Base-by-base conservation (phyloP, 495 filamentous ascomycete genomes). In the Tirmania nivea region DNA sequence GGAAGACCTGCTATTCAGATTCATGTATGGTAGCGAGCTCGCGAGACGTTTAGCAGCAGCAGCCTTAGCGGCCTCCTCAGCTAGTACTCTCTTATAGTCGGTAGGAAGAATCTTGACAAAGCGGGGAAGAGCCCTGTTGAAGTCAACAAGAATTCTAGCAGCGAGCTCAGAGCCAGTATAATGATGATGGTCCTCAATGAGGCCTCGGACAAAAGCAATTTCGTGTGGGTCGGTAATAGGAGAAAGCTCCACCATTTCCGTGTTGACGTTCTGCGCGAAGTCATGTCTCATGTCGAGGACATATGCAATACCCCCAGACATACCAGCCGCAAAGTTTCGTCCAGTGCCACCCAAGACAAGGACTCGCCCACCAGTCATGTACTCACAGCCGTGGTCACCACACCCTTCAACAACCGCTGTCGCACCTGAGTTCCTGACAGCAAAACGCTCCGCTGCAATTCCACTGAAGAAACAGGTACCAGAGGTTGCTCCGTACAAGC, bases 311-410 rank as follows among this genome's bases (percentile, higher is more conserved):
- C 90, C 90, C 61, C 90, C 90, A 62, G 88, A 96, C 90, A 99
- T 99, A 72, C 90, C 90, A 55, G 90, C 90, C 62, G 92, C 90
- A 63, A 99, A 99, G 75, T 99, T 99, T 57, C 90, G 90, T n/a
- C 90, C 90, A 62, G 86, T 94, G 62, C 80, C 78, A 55, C 90
- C 90, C 48, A 99, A 74, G 56, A 92, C 73, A 55, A 99, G 71
- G 37, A 96, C 78, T 65, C 92, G 86, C 63, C 90, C 90, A 63
- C 90, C 90, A 55, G 90, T 97, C 90, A 99, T 99, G 76, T 99
- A 99, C 72, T 99, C 90, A 65, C 89, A 96, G 49, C 89, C 86
- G 65, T 99, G 90, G 66, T 99, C 90, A 73, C 90, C 90, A 52
- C 94, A 79, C 69, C 92, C 90, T 70, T 99, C 90, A 58, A 96